Base-by-base conservation (phyloP, 2,329 filamentous ascomycete genomes). In the Cladosporium sp. region DNA sequence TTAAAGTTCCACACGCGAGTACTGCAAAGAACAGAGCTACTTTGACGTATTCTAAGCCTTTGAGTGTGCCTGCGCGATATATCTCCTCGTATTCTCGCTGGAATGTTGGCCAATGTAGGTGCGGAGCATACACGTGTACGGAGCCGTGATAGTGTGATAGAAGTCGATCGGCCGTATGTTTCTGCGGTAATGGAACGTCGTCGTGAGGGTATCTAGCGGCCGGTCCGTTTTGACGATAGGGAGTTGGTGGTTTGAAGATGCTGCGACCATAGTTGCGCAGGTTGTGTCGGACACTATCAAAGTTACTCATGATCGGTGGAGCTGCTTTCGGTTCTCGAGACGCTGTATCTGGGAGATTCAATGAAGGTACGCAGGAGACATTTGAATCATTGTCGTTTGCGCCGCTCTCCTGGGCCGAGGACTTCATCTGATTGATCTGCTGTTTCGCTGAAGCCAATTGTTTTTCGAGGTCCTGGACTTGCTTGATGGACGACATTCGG, bases 401-500 rank as follows among this genome's bases (percentile, higher is more conserved):
- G 59, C 82, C 81, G 46, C 79, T 80, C 63, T 83, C 82, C 46
- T 80, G 73, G 51, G 92, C 79, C 73, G 89, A 86, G 32, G 89
- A 88, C 61, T 88, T 87, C 46, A 97, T 81, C 43, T 58, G 54
- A 30, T 36, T 85, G 73, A 97, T 93, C 76, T 97, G 91, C 65
- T 92, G 88, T 75, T 89, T 91, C 48, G 95, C 85, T 61, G 89
- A 86, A 56, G 90, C 86, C 73, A 97, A 87, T 78, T 97, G 93
- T 78, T 92, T 95, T 79, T 98, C 94, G 28, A 99, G 84, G 76
- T 99, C 95, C 79, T 98, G 95, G 14, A 98, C 91, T 82, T 97
- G 95, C 86, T 98, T 99, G 80, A 98, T 98, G 1, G 94, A 98
- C 21, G 95, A 98, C 95, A 99, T 99, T 68, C 95, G 88, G 66